These are phyloP conservation scores for Tarenaya hassleriana DNA, from an alignment of 345 rosid genomes.

Conservation along the genomic window DNA sequence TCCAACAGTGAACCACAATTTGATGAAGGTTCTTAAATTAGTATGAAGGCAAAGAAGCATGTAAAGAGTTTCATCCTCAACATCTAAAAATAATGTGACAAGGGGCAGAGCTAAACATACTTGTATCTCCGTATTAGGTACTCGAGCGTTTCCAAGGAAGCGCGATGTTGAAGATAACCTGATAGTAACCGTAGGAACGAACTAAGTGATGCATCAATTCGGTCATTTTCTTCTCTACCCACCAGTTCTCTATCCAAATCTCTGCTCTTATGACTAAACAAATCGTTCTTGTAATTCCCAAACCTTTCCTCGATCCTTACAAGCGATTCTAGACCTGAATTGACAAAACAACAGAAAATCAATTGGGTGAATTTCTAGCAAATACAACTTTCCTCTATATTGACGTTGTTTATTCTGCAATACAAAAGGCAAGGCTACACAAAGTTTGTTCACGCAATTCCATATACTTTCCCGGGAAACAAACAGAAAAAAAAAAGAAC, in stretches of 20 bases:
- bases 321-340: slow-evolving; percentile 77
- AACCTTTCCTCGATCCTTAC: slow-evolving; percentile 57
- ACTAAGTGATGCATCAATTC: slow-evolving; percentile 45
- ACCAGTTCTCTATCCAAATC: slow-evolving; percentile 77
- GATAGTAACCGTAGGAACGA: slow-evolving; percentile 63
- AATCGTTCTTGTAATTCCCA: slow-evolving; percentile 45
- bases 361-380: background rate
- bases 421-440: too few relatives aligned
- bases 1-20: slow-evolving; percentile 11
- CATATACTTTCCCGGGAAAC: background rate
- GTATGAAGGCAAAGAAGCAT: too few relatives aligned
- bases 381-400: background rate
- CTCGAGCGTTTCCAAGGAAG: slow-evolving; percentile 74
- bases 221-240: slow-evolving; percentile 52
- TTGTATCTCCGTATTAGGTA: slow-evolving; percentile 88
- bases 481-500: background rate
- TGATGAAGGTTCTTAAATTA: background rate
- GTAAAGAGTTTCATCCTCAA: slow-evolving; percentile 9
- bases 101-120: slow-evolving; percentile 35
- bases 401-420: too few relatives aligned
- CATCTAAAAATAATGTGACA: background rate
- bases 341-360: slow-evolving; percentile 9
- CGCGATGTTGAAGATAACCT: slow-evolving; percentile 53
- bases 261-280: slow-evolving; percentile 71
- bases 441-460: background rate